Evolutionary conservation across 2,329 filamentous ascomycete genomes (phyloP).

Genomic region (Diaporthe nobilis): DNA sequence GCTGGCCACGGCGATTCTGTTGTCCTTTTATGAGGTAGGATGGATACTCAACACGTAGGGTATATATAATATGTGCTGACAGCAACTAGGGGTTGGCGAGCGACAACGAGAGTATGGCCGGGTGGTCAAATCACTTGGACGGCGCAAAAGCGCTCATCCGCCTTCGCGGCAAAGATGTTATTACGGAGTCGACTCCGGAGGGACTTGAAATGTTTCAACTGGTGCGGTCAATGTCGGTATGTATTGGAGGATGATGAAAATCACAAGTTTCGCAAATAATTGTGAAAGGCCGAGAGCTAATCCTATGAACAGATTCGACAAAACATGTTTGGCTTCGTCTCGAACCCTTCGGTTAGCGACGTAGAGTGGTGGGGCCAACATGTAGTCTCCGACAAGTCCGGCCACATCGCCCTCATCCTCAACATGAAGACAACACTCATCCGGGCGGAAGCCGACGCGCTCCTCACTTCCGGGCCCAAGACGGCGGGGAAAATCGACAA

Average conservation of each 20-base stretch:
- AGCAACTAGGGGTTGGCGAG: conserved; percentile 40
- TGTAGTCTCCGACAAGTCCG: conserved; percentile 43
- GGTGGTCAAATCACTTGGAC: conserved; percentile 45
- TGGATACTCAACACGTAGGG: background rate
- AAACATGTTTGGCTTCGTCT: conserved; percentile 45
- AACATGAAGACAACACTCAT: conserved; percentile 47
- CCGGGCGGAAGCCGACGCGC: conserved; percentile 45
- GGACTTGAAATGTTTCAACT: conserved; percentile 47
- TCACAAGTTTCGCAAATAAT: background rate
- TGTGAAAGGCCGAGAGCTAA: background rate
- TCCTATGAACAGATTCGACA: conserved; percentile 43
- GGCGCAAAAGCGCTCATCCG: conserved; percentile 46
- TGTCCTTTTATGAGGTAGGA: conserved; percentile 46
- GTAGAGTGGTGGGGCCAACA: conserved; percentile 46
- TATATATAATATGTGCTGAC: background rate
- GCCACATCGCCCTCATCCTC: conserved; percentile 45
- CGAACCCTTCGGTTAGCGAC: conserved; percentile 44
- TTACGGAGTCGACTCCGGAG: conserved; percentile 39
- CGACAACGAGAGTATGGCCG: conserved; percentile 42
- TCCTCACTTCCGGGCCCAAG: conserved; percentile 41
- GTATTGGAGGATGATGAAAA: background rate
- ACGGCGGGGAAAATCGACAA: conserved; percentile 45
- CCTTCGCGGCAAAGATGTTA: conserved; percentile 42
- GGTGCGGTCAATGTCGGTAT: conserved; percentile 45
- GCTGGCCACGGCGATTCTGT: conserved; percentile 44